These are phyloP conservation scores for Rhizophora apiculata DNA, from an alignment of 345 rosid species.

Conservation along the genomic window DNA sequence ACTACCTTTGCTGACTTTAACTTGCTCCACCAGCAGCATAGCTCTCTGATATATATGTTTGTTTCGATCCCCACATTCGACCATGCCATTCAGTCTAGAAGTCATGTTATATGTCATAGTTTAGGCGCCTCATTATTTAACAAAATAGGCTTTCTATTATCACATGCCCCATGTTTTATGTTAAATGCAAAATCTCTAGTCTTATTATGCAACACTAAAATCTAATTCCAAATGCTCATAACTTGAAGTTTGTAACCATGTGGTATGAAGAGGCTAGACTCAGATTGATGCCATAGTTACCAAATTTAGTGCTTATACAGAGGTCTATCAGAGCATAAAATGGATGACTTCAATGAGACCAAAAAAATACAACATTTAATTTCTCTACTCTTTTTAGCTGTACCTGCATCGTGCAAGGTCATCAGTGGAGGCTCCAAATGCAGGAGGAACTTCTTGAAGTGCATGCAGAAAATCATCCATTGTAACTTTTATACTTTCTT, in stretches of 20 bases:
- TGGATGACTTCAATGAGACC: background rate
- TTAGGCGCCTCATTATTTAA: conserved; percentile 13
- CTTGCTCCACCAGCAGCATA: conserved; percentile 89
- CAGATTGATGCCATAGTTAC: conserved; percentile 3
- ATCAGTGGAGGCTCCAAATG: conserved; percentile 97
- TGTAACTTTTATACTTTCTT: conserved; percentile 89
- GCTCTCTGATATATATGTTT: conserved; percentile 86
- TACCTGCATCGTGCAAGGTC: conserved; percentile 97
- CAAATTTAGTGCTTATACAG: background rate
- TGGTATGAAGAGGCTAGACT: background rate
- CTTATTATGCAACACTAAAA: background rate
- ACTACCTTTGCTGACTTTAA: conserved; percentile 95
- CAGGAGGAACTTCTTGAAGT: conserved; percentile 72
- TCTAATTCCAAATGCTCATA: background rate
- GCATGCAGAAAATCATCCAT: conserved; percentile 92
- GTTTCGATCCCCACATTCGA: conserved; percentile 75
- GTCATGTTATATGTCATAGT: conserved; percentile 10
- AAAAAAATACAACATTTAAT: background rate
- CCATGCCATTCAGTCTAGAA: conserved; percentile 84
- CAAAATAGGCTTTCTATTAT: background rate
- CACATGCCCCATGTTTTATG: background rate
- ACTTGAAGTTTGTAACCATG: background rate
- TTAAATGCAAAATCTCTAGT: background rate
- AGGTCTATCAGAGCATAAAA: conserved; percentile 1
- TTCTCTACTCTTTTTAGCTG: conserved; percentile 3